phyloP scores from a whole-genome alignment of 2,329 filamentous ascomycete genomes.

The Aspergillus melleus region DNA sequence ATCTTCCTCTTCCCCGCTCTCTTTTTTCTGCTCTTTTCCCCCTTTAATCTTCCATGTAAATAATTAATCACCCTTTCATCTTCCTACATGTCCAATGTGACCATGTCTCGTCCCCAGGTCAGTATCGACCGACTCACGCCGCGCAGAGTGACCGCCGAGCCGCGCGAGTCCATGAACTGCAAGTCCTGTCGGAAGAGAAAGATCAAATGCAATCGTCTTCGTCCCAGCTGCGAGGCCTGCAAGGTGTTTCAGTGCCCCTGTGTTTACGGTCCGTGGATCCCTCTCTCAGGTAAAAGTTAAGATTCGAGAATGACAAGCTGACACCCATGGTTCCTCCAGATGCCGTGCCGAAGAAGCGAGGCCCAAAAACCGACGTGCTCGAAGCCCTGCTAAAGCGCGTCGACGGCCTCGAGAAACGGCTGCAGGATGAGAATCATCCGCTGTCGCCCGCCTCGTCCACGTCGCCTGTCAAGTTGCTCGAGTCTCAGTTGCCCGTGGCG shows the following conservation, averaged over 20 bases:
- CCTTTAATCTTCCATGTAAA: neutral
- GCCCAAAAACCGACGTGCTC: slow-evolving; percentile 85
- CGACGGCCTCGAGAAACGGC: slow-evolving; percentile 76
- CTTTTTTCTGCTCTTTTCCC: neutral
- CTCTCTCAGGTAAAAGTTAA: slow-evolving; percentile 8
- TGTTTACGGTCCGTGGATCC: slow-evolving; percentile 67
- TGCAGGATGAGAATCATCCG: slow-evolving; percentile 65
- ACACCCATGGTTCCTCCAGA: slow-evolving; percentile 53
- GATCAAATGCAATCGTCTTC: slow-evolving; percentile 89
- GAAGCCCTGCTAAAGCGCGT: slow-evolving; percentile 82
- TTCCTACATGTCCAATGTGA: slow-evolving; percentile 10
- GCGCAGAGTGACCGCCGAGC: slow-evolving; percentile 70
- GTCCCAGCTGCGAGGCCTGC: slow-evolving; percentile 83
- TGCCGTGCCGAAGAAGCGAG: slow-evolving; percentile 84
- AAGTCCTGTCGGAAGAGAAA: slow-evolving; percentile 92
- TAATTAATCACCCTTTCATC: neutral
- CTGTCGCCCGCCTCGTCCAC: slow-evolving; percentile 47
- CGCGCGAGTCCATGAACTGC: slow-evolving; percentile 91
- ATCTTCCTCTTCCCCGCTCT: slow-evolving; percentile 2
- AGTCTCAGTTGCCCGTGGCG: slow-evolving; percentile 11
- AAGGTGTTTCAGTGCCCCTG: slow-evolving; percentile 86
- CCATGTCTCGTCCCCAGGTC: slow-evolving; percentile 73
- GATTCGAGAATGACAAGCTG: neutral
- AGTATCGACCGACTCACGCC: slow-evolving; percentile 77
- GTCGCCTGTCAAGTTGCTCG: slow-evolving; percentile 37